These are phyloP conservation scores for bread wheat (Triticum aestivum) DNA, from an alignment of 176 grass and related monocot species.

Conservation along the genomic window IWGSC_CS_RefSeq_v2.1 NC_057808.1:345216289-345216788, in stretches of 20 bases:
- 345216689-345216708: conserved; percentile 55
- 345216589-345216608: neutral
- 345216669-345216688: conserved; percentile 29
- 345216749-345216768: conserved; percentile 46
- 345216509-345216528: neutral
- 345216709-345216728: conserved; percentile 40
- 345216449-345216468: neutral
- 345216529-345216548: neutral
- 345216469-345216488: neutral
- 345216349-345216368: no score
- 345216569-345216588: neutral
- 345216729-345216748: conserved; percentile 50
- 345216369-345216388: no score
- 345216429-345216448: neutral
- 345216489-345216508: neutral
- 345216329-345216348: no score
- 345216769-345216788: conserved; percentile 51
- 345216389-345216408: no score
- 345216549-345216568: neutral
- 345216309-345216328: no score
- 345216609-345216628: neutral
- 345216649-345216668: conserved; percentile 3
- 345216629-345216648: neutral
- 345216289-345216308: no score
- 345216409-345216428: neutral